A percentile compares a stretch with the other conserved stretches of the same genome.
Evolutionary conservation across 2,329 filamentous ascomycete genomes (phyloP).

Genomic region (Aspergillus terreus): DNA sequence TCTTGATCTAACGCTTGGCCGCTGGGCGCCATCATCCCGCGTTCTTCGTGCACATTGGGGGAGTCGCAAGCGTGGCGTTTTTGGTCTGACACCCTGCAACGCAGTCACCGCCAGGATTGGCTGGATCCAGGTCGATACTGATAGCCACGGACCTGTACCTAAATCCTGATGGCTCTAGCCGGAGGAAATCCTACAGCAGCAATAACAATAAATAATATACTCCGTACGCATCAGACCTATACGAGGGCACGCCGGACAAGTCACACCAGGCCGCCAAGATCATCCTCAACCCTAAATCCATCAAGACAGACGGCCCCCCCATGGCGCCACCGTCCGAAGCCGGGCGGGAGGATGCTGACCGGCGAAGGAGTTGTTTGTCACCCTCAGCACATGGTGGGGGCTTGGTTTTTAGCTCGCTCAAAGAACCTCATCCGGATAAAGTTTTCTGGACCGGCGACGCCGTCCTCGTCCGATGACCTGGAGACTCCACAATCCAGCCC

Average conservation of each 20-base stretch:
- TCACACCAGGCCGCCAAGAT: not conserved
- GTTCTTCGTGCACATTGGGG: not conserved
- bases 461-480: not conserved
- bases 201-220: not conserved
- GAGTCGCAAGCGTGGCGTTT: not conserved
- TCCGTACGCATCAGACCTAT: not conserved
- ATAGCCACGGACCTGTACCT: not conserved
- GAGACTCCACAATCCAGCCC: not conserved
- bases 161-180: not conserved
- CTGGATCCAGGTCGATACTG: not conserved
- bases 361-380: too few relatives aligned
- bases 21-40: constrained; percentile 2
- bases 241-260: not conserved
- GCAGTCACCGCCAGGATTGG: not conserved
- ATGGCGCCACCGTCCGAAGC: too few relatives aligned
- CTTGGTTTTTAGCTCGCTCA: not conserved
- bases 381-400: too few relatives aligned
- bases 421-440: not conserved
- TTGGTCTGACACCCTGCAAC: not conserved
- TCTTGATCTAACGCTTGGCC: constrained; percentile 7
- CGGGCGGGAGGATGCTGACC: not conserved
- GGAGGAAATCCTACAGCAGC: not conserved
- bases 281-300: not conserved
- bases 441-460: not conserved
- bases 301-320: too few relatives aligned